Percentiles rank a stretch among this genome's conserved stretches.
Conservation (phyloP, 768 basidiomycete genomes). For the Tricholoma bakamatsutake region DNA sequence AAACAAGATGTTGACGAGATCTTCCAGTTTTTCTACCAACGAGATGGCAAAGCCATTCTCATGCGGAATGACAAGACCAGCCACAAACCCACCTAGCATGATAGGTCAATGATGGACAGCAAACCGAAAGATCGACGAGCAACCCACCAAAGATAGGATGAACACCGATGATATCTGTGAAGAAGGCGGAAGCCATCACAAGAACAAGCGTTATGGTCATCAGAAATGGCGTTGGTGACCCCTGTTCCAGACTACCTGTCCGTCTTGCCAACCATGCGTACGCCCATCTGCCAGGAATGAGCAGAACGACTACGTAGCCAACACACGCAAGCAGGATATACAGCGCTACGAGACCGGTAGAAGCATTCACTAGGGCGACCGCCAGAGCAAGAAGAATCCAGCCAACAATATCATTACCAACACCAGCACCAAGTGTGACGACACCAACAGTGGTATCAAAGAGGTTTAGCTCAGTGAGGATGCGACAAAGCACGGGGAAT, state of each 20-base stretch:
- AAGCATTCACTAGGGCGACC: slow-evolving; percentile 79
- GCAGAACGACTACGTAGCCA: slow-evolving; percentile 61
- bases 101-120: not conserved
- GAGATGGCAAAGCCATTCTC: slow-evolving; percentile 78
- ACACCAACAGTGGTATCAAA: slow-evolving; percentile 83
- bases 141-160: slow-evolving; percentile 58
- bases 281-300: slow-evolving; percentile 57
- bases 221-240: slow-evolving; percentile 65
- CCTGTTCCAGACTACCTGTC: slow-evolving; percentile 68
- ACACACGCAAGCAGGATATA: slow-evolving; percentile 69
- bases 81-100: slow-evolving; percentile 66
- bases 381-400: slow-evolving; percentile 83
- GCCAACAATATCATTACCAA: slow-evolving; percentile 71
- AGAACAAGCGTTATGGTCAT: slow-evolving; percentile 77
- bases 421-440: slow-evolving; percentile 76
- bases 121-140: not conserved
- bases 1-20: slow-evolving; percentile 72
- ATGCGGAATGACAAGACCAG: slow-evolving; percentile 78
- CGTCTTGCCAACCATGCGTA: slow-evolving; percentile 62
- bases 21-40: slow-evolving; percentile 81
- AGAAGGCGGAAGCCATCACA: slow-evolving; percentile 71
- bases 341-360: slow-evolving; percentile 66
- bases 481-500: slow-evolving; percentile 80
- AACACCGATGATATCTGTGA: slow-evolving; percentile 82
- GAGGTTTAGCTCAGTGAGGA: slow-evolving; percentile 76